phyloP scores from a whole-genome alignment of 208 protist genomes.

The Zelonia costaricensis region DNA sequence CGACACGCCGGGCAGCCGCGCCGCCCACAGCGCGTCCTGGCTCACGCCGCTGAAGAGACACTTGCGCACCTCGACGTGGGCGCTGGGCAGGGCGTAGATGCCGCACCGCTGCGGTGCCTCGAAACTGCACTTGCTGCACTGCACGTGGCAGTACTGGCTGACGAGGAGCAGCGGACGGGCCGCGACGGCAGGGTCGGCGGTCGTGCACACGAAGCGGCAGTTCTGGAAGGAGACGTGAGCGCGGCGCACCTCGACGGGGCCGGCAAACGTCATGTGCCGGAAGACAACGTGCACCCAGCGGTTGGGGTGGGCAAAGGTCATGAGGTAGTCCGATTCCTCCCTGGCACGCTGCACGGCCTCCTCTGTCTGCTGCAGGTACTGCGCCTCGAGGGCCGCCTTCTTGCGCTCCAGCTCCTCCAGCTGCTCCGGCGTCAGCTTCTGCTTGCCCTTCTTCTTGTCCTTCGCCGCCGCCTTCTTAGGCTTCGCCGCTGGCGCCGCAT shows the following conservation, averaged over 20 bases:
- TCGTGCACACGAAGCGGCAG: constrained; percentile 63
- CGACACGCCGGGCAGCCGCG: constrained; percentile 3
- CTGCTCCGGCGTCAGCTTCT: constrained; percentile 65
- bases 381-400: constrained; percentile 54
- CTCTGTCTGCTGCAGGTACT: constrained; percentile 64
- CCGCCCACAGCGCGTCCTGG: constrained; percentile 15
- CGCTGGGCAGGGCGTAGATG: constrained; percentile 69
- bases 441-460: constrained; percentile 44
- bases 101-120: constrained; percentile 47
- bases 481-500: constrained; percentile 12
- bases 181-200: background rate
- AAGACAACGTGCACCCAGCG: constrained; percentile 74
- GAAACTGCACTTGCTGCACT: constrained; percentile 78
- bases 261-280: constrained; percentile 71
- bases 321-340: constrained; percentile 73
- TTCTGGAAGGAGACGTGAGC: constrained; percentile 84
- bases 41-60: constrained; percentile 76
- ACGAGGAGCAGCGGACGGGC: constrained; percentile 65
- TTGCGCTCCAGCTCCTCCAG: constrained; percentile 64
- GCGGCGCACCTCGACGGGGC: constrained; percentile 65
- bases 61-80: constrained; percentile 50
- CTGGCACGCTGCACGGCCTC: constrained; percentile 55
- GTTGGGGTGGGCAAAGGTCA: constrained; percentile 84
- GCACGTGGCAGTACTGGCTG: constrained; percentile 78
- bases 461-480: constrained; percentile 21